Conservation (phyloP, 345 rosid species). For the Bruguiera gymnorhiza region DNA sequence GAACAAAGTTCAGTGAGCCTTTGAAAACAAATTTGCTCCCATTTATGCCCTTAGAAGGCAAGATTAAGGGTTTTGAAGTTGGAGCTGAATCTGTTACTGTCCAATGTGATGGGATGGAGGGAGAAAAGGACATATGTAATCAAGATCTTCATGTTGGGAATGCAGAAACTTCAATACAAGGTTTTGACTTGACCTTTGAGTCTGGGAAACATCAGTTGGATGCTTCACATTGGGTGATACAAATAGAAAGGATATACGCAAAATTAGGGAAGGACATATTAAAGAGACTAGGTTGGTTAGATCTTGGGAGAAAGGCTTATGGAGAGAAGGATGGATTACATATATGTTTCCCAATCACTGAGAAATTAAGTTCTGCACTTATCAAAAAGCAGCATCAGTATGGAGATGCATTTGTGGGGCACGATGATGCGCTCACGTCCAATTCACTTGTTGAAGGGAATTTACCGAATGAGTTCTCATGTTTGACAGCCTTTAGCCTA, state of each 20-base stretch:
- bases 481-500: conserved; percentile 50
- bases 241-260: conserved; percentile 59
- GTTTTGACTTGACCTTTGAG: conserved; percentile 17
- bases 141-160: conserved; percentile 27
- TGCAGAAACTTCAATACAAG: conserved; percentile 22
- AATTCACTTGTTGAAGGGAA: conserved; percentile 27
- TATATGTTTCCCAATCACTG: conserved; percentile 78
- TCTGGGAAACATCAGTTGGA: conserved; percentile 22
- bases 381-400: conserved; percentile 30
- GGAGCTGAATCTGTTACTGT: conserved; percentile 24
- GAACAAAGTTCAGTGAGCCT: conserved; percentile 87
- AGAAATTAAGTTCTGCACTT: conserved; percentile 48
- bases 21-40: conserved; percentile 57
- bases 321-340: conserved; percentile 44
- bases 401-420: conserved; percentile 29
- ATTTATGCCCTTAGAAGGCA: conserved; percentile 29
- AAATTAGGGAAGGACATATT: conserved; percentile 78
- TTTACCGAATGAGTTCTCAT: conserved; percentile 43
- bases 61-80: conserved; percentile 3
- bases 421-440: conserved; percentile 18
- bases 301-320: conserved; percentile 66
- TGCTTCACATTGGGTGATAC: conserved; percentile 42
- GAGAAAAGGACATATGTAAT: conserved; percentile 20
- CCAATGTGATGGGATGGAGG: conserved; percentile 21
- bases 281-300: conserved; percentile 87